Evolutionary conservation across 2,329 filamentous ascomycete genomes (phyloP).

Genomic region (Tricladium varicosporioides): DNA sequence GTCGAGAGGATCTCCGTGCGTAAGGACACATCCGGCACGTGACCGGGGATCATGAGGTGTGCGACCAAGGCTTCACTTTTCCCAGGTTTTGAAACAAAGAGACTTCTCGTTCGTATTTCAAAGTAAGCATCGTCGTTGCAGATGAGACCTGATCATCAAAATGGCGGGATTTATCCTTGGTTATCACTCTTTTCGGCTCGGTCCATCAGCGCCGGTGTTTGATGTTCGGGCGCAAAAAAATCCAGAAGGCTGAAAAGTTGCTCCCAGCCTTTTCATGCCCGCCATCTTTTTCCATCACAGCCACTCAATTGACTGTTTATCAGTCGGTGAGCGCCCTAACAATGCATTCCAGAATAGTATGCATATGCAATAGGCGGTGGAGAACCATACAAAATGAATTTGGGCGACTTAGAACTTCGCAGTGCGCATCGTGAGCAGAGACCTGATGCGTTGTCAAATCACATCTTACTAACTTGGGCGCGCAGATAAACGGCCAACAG

Average conservation of each 20-base stretch:
- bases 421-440: conserved; percentile 27
- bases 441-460: conserved; percentile 17
- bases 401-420: conserved; percentile 24
- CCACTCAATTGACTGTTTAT: conserved; percentile 25
- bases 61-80: no score
- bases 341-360: conserved; percentile 28
- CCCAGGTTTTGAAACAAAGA: no score
- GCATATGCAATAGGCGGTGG: conserved; percentile 25
- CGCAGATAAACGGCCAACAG: conserved; percentile 25
- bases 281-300: conserved; percentile 18
- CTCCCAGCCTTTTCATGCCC: conserved; percentile 19
- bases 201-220: background rate
- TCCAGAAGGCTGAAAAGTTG: conserved; percentile 18
- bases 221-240: conserved; percentile 1
- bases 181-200: no score
- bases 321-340: conserved; percentile 17
- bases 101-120: no score
- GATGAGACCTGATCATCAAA: no score
- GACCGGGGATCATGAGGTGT: no score
- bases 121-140: no score
- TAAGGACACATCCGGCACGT: no score
- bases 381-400: conserved; percentile 29
- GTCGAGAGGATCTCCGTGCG: no score
- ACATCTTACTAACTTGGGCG: conserved; percentile 7
- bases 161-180: no score